Percentiles rank a stretch among this genome's conserved stretches.
These are phyloP conservation scores for Salvia miltiorrhiza DNA, from an alignment of 257 asterid species.

Conservation along the genomic window DNA sequence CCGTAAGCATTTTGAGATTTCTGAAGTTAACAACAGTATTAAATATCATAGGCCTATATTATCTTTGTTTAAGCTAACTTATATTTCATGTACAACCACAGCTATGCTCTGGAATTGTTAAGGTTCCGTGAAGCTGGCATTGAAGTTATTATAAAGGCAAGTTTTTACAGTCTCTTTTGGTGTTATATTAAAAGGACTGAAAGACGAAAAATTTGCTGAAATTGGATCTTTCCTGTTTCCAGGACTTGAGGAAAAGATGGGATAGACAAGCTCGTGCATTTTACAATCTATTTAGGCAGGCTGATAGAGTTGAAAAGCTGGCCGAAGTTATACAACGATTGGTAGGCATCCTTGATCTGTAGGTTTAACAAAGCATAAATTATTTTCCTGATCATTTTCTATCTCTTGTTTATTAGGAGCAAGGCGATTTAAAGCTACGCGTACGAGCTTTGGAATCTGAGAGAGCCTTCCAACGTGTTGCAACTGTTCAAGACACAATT, in stretches of 20 bases:
- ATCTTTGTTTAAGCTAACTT: slow-evolving; percentile 12
- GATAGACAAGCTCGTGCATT: slow-evolving; percentile 86
- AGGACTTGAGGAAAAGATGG: slow-evolving; percentile 90
- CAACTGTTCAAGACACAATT: slow-evolving; percentile 75
- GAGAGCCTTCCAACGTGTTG: slow-evolving; percentile 94
- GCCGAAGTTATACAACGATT: slow-evolving; percentile 78
- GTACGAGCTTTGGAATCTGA: slow-evolving; percentile 95
- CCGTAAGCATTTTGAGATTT: slow-evolving; percentile 59
- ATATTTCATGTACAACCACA: slow-evolving; percentile 21
- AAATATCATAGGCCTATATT: background rate
- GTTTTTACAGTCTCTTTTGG: background rate
- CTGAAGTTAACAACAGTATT: background rate
- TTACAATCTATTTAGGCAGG: slow-evolving; percentile 89
- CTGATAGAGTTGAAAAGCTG: slow-evolving; percentile 90
- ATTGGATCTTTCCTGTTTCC: slow-evolving; percentile 21
- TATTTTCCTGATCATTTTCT: background rate
- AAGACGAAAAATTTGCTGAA: background rate
- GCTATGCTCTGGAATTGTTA: slow-evolving; percentile 90
- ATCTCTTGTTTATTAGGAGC: slow-evolving; percentile 52
- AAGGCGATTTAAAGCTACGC: slow-evolving; percentile 96
- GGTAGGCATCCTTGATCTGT: slow-evolving; percentile 39
- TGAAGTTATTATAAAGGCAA: slow-evolving; percentile 79
- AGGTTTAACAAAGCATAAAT: background rate
- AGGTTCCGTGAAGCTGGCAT: slow-evolving; percentile 94
- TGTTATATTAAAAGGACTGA: background rate